Percentiles rank a stretch among this genome's conserved stretches.
phyloP scores from a whole-genome alignment of 73 alveolate species.

The Symbiodinium pilosum region DNA sequence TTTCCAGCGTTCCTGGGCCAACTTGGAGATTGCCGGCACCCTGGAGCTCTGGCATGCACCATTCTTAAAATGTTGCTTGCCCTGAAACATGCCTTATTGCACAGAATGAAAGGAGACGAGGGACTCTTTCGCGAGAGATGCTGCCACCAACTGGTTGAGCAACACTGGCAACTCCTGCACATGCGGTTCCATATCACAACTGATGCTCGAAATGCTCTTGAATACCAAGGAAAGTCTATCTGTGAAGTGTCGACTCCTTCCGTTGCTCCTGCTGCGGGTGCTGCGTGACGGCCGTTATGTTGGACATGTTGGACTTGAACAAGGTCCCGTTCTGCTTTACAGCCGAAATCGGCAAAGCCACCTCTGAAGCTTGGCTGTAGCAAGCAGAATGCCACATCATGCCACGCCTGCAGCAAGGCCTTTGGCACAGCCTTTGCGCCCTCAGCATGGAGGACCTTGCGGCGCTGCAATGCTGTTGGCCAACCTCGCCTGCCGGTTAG shows the following conservation, averaged over 20 bases:
- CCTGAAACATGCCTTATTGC: not conserved
- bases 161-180: constrained; percentile 1
- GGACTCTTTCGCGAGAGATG: constrained; percentile 32
- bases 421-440: not conserved
- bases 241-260: not conserved
- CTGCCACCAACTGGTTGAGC: constrained; percentile 68
- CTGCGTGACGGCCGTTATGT: not conserved
- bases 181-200: no score
- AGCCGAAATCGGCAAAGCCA: not conserved
- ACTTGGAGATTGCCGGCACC: not conserved
- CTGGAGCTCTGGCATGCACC: not conserved
- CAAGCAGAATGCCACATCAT: no score
- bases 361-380: not conserved
- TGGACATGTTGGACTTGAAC: no score
- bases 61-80: not conserved
- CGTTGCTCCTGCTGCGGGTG: not conserved
- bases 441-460: not conserved
- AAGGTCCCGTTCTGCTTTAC: not conserved
- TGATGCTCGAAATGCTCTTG: no score
- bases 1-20: not conserved
- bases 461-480: not conserved
- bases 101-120: not conserved
- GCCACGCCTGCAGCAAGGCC: not conserved
- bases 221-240: not conserved
- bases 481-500: not conserved